Evolutionary conservation across 2,329 filamentous ascomycete genomes (phyloP).

Genomic region (Rhexocercosporidium sp.): DNA sequence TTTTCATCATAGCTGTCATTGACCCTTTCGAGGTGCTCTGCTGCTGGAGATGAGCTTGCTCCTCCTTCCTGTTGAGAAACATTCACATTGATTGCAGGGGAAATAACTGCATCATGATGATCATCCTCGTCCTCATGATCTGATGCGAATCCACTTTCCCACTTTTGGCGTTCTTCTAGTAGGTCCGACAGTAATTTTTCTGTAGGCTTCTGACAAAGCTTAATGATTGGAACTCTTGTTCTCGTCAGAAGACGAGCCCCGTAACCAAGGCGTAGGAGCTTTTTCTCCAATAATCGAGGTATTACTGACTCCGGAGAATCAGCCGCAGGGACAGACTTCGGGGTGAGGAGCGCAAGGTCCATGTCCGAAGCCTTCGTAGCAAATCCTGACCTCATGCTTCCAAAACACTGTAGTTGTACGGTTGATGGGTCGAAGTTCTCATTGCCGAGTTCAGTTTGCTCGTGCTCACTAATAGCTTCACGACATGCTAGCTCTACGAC

Average conservation of each 20-base stretch:
- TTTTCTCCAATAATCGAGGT: constrained; percentile 76
- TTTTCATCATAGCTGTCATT: constrained; percentile 20
- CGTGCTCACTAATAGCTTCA: constrained; percentile 59
- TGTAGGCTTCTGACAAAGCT: constrained; percentile 77
- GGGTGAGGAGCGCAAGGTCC: constrained; percentile 81
- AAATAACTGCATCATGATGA: constrained; percentile 35
- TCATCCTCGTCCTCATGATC: constrained; percentile 41
- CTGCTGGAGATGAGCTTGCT: background rate
- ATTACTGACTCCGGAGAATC: constrained; percentile 64
- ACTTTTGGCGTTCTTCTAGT: constrained; percentile 68
- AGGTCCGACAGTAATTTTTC: constrained; percentile 65
- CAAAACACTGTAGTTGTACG: constrained; percentile 78
- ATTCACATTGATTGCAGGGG: constrained; percentile 1
- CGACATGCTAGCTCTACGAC: constrained; percentile 69
- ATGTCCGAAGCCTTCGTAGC: constrained; percentile 88
- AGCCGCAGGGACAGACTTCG: constrained; percentile 58
- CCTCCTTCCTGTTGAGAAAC: background rate
- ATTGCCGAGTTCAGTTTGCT: constrained; percentile 49
- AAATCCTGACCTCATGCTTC: constrained; percentile 83
- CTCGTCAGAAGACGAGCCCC: constrained; percentile 79
- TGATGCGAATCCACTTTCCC: constrained; percentile 62
- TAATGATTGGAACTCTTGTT: constrained; percentile 86
- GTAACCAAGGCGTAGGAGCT: constrained; percentile 71
- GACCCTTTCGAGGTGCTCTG: background rate
- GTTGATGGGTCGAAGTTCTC: constrained; percentile 56